Conservation (phyloP, 1,284 basidiomycete species). For the Hemileia vastatrix region DNA sequence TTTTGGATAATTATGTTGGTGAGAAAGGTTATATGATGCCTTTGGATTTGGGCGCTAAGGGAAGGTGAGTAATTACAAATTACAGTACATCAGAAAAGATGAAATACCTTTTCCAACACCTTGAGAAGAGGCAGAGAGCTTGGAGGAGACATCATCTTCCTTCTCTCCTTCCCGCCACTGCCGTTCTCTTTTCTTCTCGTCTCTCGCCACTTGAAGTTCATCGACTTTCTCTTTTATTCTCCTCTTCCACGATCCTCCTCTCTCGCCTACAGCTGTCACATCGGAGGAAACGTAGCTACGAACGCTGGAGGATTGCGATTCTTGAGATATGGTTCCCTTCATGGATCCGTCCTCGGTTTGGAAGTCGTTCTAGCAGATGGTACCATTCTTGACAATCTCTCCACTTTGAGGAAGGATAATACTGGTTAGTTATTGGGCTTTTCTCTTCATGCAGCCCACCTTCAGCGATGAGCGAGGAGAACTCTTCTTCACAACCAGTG, state of each 20-base stretch:
- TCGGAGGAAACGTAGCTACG: slow-evolving; percentile 94
- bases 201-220: no score
- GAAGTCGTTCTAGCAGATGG: slow-evolving; percentile 92
- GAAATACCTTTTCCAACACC: no score
- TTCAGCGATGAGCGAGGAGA: no score
- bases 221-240: no score
- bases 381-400: slow-evolving; percentile 66
- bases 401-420: slow-evolving; percentile 81
- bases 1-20: slow-evolving; percentile 73
- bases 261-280: slow-evolving; percentile 93
- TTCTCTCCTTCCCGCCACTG: not conserved
- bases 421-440: no score
- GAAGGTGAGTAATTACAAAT: slow-evolving; percentile 50
- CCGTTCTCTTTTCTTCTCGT: no score
- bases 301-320: slow-evolving; percentile 94
- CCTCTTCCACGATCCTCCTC: no score
- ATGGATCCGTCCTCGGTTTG: slow-evolving; percentile 93
- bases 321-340: slow-evolving; percentile 86
- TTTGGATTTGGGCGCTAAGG: slow-evolving; percentile 94
- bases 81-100: no score
- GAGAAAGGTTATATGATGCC: slow-evolving; percentile 94
- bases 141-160: no score
- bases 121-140: no score
- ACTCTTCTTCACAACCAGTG: no score
- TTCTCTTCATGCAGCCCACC: no score